A percentile compares a stretch with the other conserved stretches of the same genome.
phyloP scores from a whole-genome alignment of 805 yeast species.

The Millerago galiae region DNA sequence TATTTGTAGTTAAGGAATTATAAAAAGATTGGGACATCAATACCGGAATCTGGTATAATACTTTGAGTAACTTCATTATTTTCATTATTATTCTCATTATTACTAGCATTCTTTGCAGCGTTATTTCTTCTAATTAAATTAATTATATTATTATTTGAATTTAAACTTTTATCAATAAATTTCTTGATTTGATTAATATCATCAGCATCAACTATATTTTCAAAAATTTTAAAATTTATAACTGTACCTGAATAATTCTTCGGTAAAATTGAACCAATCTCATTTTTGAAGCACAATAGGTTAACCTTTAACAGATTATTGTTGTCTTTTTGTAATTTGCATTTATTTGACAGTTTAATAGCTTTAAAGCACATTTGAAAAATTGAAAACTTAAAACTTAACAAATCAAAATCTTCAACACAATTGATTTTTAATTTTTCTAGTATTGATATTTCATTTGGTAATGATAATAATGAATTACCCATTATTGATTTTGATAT shows the following conservation, averaged over 20 bases:
- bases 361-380: conserved; percentile 45
- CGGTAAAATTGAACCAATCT: conserved; percentile 19
- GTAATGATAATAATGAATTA: conserved; percentile 56
- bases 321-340: conserved; percentile 48
- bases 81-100: neutral
- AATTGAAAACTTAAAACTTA: conserved; percentile 38
- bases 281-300: conserved; percentile 30
- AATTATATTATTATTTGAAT: neutral
- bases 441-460: conserved; percentile 53
- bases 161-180: conserved; percentile 7
- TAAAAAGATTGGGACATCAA: conserved; percentile 23
- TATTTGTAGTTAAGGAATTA: conserved; percentile 1
- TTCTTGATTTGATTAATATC: neutral
- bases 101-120: neutral
- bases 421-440: conserved; percentile 47
- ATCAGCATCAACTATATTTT: conserved; percentile 11
- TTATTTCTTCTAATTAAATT: neutral
- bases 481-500: conserved; percentile 75
- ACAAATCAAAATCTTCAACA: conserved; percentile 12
- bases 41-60: conserved; percentile 3
- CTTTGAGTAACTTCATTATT: neutral
- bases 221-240: conserved; percentile 31
- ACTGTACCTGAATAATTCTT: conserved; percentile 36
- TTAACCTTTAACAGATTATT: conserved; percentile 36
- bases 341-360: conserved; percentile 42